These are phyloP conservation scores for Blastocrithidia nonstop DNA, from an alignment of 208 protist genomes.

Conservation along the genomic window DNA sequence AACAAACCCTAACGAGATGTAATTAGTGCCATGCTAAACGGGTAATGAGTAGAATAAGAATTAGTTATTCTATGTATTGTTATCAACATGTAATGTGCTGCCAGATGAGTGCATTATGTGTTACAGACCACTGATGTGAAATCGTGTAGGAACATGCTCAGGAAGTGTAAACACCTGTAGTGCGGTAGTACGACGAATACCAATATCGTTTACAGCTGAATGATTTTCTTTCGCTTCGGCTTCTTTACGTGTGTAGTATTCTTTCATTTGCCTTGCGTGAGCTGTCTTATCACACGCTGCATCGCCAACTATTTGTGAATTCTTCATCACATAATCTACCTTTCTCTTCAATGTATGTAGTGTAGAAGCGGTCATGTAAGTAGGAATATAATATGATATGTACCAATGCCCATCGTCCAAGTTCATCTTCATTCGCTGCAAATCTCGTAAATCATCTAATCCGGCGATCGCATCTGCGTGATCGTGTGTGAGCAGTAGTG, in stretches of 20 bases:
- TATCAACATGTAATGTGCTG: too few species aligned
- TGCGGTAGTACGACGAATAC: slow-evolving; percentile 64
- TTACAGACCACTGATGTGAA: slow-evolving; percentile 33
- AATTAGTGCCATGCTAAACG: slow-evolving; percentile 54
- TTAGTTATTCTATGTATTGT: too few species aligned
- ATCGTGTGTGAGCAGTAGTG: slow-evolving; percentile 75
- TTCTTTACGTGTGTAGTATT: slow-evolving; percentile 5
- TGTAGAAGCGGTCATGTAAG: slow-evolving; percentile 38
- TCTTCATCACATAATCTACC: slow-evolving; percentile 57
- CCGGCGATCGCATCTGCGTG: slow-evolving; percentile 73
- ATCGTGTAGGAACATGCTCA: slow-evolving; percentile 11
- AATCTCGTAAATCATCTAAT: slow-evolving; percentile 82
- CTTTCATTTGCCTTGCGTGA: slow-evolving; percentile 10
- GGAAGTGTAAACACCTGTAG: slow-evolving; percentile 57
- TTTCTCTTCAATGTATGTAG: slow-evolving; percentile 17
- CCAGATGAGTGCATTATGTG: too few species aligned
- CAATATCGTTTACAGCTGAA: slow-evolving; percentile 42
- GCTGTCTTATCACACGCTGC: slow-evolving; percentile 9
- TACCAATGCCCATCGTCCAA: slow-evolving; percentile 32
- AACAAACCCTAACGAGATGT: slow-evolving; percentile 70
- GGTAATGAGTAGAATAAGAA: slow-evolving; percentile 56
- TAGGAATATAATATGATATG: slow-evolving; percentile 53
- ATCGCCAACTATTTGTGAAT: slow-evolving; percentile 33
- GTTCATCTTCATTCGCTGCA: slow-evolving; percentile 60
- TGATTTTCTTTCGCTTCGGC: slow-evolving; percentile 4